These are phyloP conservation scores for Botrytis deweyae DNA, from an alignment of 2,329 filamentous ascomycete species.

Conservation along the genomic window DNA sequence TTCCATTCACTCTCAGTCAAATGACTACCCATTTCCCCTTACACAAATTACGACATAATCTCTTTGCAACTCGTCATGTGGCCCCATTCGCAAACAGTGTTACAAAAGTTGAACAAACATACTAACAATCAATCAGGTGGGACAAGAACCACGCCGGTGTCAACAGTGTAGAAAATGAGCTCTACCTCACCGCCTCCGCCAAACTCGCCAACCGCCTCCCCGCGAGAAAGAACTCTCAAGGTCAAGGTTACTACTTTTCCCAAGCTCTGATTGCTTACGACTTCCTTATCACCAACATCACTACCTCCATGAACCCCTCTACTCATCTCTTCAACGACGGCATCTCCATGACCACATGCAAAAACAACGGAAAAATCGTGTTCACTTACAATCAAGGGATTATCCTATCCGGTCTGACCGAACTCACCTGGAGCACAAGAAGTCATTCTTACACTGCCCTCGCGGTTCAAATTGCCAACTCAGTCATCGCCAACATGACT, in stretches of 20 bases:
- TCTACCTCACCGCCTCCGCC: slow-evolving; percentile 55
- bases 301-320: slow-evolving; percentile 49
- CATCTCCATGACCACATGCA: slow-evolving; percentile 47
- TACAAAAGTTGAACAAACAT: not conserved
- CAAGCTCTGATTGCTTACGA: slow-evolving; percentile 50
- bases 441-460: slow-evolving; percentile 43
- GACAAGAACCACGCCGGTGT: slow-evolving; percentile 53
- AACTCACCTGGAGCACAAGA: slow-evolving; percentile 55
- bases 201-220: slow-evolving; percentile 57
- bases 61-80: not conserved
- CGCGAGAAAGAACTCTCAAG: slow-evolving; percentile 42
- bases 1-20: not conserved
- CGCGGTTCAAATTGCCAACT: slow-evolving; percentile 54
- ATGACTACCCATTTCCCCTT: not conserved
- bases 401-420: slow-evolving; percentile 56
- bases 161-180: slow-evolving; percentile 57
- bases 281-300: slow-evolving; percentile 49
- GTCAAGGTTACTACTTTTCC: slow-evolving; percentile 54
- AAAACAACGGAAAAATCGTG: slow-evolving; percentile 45
- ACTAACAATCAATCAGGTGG: slow-evolving; percentile 43
- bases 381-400: slow-evolving; percentile 64
- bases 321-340: slow-evolving; percentile 55
- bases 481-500: slow-evolving; percentile 49
- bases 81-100: not conserved
- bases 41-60: slow-evolving; percentile 11